A percentile compares a stretch with the other conserved stretches of the same genome.
These are phyloP conservation scores for Salix viminalis DNA, from an alignment of 345 rosid species.

Conservation along the genomic window DNA sequence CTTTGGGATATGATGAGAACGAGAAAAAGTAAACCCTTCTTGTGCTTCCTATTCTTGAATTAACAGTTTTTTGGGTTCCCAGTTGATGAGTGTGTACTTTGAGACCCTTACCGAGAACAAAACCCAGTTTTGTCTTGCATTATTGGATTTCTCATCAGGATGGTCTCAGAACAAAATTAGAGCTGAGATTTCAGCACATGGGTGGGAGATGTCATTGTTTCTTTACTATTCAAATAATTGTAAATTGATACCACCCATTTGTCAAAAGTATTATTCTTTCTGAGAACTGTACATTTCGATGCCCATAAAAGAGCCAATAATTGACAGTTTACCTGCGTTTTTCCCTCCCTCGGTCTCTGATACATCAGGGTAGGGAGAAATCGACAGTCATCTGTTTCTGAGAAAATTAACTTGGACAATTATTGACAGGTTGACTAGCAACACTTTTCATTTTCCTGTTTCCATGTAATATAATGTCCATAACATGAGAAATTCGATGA, in stretches of 20 bases:
- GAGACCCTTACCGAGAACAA: background rate
- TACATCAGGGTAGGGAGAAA: background rate
- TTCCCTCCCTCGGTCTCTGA: background rate
- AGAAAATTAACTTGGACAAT: too few species aligned
- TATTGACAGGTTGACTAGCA: background rate
- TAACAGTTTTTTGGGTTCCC: constrained; percentile 2
- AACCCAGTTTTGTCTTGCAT: constrained; percentile 15
- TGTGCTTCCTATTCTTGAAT: background rate
- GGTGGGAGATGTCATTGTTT: background rate
- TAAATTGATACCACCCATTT: constrained; percentile 2
- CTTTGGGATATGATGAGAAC: constrained; percentile 42
- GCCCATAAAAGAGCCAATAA: background rate
- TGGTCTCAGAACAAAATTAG: background rate
- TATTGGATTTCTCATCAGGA: constrained; percentile 1
- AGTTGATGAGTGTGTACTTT: background rate
- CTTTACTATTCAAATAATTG: background rate
- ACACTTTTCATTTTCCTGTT: background rate
- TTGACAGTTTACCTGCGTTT: background rate
- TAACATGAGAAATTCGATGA: background rate
- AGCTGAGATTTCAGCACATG: constrained; percentile 1
- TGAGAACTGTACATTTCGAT: background rate
- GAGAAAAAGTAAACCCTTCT: constrained; percentile 16
- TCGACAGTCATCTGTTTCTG: too few species aligned
- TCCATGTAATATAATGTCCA: background rate
- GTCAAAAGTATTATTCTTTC: background rate